A percentile compares a stretch with the other conserved stretches of the same genome.
These are phyloP conservation scores for Achaetomiella virescens DNA, from an alignment of 495 filamentous ascomycete species.

Conservation along the genomic window DNA sequence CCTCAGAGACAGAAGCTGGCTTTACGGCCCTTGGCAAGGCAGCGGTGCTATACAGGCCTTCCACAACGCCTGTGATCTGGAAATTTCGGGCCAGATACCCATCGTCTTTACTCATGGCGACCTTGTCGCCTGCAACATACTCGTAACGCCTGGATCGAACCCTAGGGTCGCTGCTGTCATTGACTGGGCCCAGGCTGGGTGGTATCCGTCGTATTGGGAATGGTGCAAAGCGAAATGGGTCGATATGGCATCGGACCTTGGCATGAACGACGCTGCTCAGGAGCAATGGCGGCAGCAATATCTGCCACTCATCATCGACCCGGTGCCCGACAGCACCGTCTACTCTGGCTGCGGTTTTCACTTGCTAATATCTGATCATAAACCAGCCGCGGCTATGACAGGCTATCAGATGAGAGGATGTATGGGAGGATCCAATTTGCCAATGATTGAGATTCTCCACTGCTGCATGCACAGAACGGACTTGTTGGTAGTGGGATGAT, in stretches of 20 bases:
- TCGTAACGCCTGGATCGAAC: neutral
- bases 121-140: neutral
- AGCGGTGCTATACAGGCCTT: neutral
- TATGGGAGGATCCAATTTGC: too few species aligned
- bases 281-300: neutral
- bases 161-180: conserved; percentile 5
- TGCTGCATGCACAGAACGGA: too few species aligned
- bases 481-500: too few species aligned
- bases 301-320: neutral
- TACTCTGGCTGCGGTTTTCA: neutral
- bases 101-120: conserved; percentile 2
- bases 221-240: conserved; percentile 8
- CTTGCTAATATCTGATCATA: conserved; percentile 2
- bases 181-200: conserved; percentile 7
- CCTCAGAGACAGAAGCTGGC: neutral
- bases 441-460: too few species aligned
- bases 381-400: too few species aligned
- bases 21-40: neutral
- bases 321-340: neutral
- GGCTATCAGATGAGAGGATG: too few species aligned
- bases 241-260: neutral
- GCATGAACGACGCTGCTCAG: neutral
- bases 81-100: neutral
- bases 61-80: neutral
- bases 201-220: conserved; percentile 10